phyloP scores from a whole-genome alignment of 1,284 basidiomycete species.

The Puccinia coronata region DNA sequence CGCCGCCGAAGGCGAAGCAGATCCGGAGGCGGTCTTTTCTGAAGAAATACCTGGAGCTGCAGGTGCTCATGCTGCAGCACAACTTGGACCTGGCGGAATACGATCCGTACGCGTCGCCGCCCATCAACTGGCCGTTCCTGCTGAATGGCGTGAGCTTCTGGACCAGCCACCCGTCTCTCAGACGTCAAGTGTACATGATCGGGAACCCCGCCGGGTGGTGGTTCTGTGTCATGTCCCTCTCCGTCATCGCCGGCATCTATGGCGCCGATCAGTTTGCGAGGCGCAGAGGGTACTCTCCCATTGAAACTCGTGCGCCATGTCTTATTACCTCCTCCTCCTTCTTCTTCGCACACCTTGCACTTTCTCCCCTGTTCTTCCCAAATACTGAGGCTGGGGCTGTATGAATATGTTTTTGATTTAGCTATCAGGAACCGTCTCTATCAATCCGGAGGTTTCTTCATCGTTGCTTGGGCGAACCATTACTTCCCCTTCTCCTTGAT shows the following conservation, averaged over 20 bases:
- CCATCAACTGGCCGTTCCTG: constrained; percentile 98
- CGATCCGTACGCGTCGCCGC: constrained; percentile 90
- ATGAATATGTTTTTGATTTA: neutral
- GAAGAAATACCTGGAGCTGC: constrained; percentile 89
- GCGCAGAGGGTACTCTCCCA: constrained; percentile 78
- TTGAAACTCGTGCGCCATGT: constrained; percentile 58
- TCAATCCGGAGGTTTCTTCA: constrained; percentile 94
- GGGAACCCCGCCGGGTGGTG: constrained; percentile 96
- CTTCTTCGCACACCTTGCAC: no score
- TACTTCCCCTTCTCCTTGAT: constrained; percentile 98
- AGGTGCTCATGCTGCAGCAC: constrained; percentile 93
- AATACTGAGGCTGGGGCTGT: neutral
- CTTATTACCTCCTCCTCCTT: neutral
- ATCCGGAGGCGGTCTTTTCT: constrained; percentile 85
- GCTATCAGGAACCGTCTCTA: constrained; percentile 66
- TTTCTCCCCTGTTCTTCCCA: neutral
- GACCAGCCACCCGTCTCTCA: constrained; percentile 75
- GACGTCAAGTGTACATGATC: constrained; percentile 93
- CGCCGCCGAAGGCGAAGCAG: constrained; percentile 64
- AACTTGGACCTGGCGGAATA: constrained; percentile 91
- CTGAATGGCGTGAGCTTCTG: constrained; percentile 96
- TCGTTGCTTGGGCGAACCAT: constrained; percentile 90
- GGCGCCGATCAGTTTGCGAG: constrained; percentile 85
- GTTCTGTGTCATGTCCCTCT: constrained; percentile 79
- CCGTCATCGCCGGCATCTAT: constrained; percentile 84